These are phyloP conservation scores for Colletotrichum australisinense DNA, from an alignment of 2,329 filamentous ascomycete genomes.

Conservation along the genomic window DNA sequence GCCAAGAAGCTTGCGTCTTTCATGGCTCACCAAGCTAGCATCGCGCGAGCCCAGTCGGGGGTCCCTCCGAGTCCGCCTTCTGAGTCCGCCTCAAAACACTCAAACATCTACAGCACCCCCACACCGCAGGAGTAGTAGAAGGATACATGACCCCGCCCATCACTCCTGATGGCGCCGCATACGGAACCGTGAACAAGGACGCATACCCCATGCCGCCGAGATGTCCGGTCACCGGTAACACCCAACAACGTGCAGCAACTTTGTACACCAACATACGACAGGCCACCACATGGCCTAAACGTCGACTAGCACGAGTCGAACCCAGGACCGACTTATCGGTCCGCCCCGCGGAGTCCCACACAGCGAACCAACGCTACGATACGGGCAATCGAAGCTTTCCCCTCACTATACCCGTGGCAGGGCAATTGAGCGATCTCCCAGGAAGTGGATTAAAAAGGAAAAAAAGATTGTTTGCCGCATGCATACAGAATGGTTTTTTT, in stretches of 20 bases:
- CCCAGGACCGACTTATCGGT: not conserved
- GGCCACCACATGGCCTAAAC: slow-evolving; percentile 42
- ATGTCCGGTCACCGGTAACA: slow-evolving; percentile 72
- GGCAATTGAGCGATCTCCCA: slow-evolving; percentile 17
- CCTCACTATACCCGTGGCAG: slow-evolving; percentile 26
- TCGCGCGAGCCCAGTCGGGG: slow-evolving; percentile 58
- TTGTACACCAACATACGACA: slow-evolving; percentile 54
- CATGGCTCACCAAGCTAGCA: slow-evolving; percentile 68
- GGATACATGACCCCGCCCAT: slow-evolving; percentile 89
- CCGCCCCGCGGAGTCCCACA: slow-evolving; percentile 17
- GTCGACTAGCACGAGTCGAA: slow-evolving; percentile 9
- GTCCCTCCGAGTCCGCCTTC: slow-evolving; percentile 70
- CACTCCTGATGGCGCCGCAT: slow-evolving; percentile 77
- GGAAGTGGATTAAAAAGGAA: slow-evolving; percentile 34
- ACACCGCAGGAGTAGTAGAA: slow-evolving; percentile 71
- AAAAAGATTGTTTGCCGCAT: slow-evolving; percentile 35
- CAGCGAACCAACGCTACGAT: slow-evolving; percentile 29
- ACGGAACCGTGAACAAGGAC: slow-evolving; percentile 60
- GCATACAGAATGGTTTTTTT: slow-evolving; percentile 48
- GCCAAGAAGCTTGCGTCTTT: slow-evolving; percentile 68
- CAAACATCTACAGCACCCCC: slow-evolving; percentile 80
- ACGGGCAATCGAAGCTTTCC: slow-evolving; percentile 24
- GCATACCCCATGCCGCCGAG: slow-evolving; percentile 61
- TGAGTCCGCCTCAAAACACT: slow-evolving; percentile 63
- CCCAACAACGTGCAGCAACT: slow-evolving; percentile 57